These are phyloP conservation scores for Plasmodium relictum DNA, from an alignment of 169 alveolate genomes.

Conservation along the genomic window DNA sequence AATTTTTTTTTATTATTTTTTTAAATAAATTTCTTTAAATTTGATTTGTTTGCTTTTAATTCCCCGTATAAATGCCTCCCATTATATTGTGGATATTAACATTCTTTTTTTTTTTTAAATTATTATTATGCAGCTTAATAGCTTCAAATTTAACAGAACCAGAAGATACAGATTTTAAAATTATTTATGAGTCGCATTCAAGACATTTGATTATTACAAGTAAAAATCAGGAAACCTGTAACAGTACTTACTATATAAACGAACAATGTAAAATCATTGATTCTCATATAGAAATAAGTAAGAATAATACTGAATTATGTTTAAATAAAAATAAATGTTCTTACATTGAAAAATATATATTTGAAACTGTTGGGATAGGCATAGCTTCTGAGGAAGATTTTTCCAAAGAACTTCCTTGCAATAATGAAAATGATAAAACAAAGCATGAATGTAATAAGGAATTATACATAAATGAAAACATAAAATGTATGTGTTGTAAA, in stretches of 20 bases:
- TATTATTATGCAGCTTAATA: background rate
- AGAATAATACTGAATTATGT: constrained; percentile 13
- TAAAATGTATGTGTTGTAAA: constrained; percentile 54
- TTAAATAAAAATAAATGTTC: constrained; percentile 28
- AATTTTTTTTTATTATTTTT: background rate
- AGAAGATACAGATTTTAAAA: constrained; percentile 29
- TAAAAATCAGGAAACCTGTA: constrained; percentile 19
- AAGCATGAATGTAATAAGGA: constrained; percentile 39
- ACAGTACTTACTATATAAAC: constrained; percentile 38
- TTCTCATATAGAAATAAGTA: constrained; percentile 6
- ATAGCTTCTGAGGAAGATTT: constrained; percentile 11
- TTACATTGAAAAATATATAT: constrained; percentile 29
- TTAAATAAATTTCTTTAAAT: background rate
- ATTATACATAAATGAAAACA: constrained; percentile 52
- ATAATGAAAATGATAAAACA: background rate
- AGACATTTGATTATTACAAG: constrained; percentile 32
- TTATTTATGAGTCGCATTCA: constrained; percentile 35
- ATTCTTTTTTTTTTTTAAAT: background rate
- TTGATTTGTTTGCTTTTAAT: background rate
- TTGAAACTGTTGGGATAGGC: constrained; percentile 24
- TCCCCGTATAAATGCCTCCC: constrained; percentile 25
- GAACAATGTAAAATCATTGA: constrained; percentile 48
- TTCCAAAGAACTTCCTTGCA: background rate
- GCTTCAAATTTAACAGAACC: background rate
- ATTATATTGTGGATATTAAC: constrained; percentile 11